Conservation (phyloP, 495 filamentous ascomycete genomes). For the Talaromyces ruber region DNA sequence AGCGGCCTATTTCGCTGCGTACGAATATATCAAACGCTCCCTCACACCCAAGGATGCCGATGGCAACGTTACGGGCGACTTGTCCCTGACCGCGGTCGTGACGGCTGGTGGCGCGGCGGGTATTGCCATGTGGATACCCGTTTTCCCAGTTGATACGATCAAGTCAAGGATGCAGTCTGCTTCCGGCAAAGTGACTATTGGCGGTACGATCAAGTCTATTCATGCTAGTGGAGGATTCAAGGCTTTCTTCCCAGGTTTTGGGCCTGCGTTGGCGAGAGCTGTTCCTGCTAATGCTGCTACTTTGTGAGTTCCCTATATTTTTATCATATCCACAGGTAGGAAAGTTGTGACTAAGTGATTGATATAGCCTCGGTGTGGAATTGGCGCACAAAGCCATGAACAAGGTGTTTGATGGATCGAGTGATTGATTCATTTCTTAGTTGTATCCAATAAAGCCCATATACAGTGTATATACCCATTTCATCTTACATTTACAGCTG, state of each 20-base stretch:
- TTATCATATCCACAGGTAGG: background rate
- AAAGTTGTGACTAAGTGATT: conserved; percentile 27
- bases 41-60: conserved; percentile 78
- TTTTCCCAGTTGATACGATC: conserved; percentile 96
- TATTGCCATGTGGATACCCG: conserved; percentile 98
- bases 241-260: conserved; percentile 97
- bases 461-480: background rate
- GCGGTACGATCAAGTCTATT: conserved; percentile 66
- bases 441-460: background rate
- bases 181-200: conserved; percentile 76
- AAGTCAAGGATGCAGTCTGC: conserved; percentile 91
- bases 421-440: background rate
- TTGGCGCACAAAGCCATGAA: conserved; percentile 76
- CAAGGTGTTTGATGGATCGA: conserved; percentile 45
- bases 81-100: conserved; percentile 77
- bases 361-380: conserved; percentile 61
- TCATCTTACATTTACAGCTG: background rate
- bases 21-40: conserved; percentile 84
- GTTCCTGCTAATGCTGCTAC: conserved; percentile 89
- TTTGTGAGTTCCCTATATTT: conserved; percentile 28
- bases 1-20: conserved; percentile 94
- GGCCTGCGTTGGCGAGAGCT: conserved; percentile 83
- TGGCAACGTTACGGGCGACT: conserved; percentile 59
- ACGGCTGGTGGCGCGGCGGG: conserved; percentile 83
- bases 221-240: conserved; percentile 73